A percentile compares a stretch with the other conserved stretches of the same genome.
These are phyloP conservation scores for Salix caprea DNA, from an alignment of 345 rosid species.

Conservation along the genomic window DNA sequence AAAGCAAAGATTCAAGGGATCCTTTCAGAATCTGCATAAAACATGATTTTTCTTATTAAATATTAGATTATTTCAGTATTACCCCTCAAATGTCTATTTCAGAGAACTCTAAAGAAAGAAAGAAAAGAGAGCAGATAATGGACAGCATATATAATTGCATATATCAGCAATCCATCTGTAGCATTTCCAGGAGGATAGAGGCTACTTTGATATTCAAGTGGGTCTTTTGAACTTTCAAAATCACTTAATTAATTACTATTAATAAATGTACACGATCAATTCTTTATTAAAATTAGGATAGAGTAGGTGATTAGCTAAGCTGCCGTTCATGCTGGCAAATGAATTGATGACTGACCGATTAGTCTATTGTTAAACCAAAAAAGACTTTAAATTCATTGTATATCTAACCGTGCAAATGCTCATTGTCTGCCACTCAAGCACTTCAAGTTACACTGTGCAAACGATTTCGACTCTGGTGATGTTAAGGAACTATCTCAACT, in stretches of 20 bases:
- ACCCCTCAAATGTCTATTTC: not conserved
- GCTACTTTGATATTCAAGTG: not conserved
- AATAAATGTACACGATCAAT: too few species aligned
- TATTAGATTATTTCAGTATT: not conserved
- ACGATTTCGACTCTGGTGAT: too few species aligned
- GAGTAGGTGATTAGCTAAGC: not conserved
- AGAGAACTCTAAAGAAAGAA: not conserved
- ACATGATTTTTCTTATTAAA: not conserved
- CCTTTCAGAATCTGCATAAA: not conserved
- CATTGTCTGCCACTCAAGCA: not conserved
- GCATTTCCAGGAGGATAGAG: not conserved
- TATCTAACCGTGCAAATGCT: not conserved
- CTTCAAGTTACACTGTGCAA: not conserved
- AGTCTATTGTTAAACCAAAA: not conserved
- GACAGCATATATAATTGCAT: not conserved
- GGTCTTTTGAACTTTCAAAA: too few species aligned
- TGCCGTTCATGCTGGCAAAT: not conserved
- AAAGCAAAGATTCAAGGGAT: not conserved
- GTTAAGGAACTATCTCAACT: too few species aligned
- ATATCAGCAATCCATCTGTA: not conserved
- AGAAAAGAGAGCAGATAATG: not conserved
- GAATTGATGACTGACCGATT: not conserved
- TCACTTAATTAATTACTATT: too few species aligned
- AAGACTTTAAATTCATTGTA: not conserved
- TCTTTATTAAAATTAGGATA: not conserved